These are phyloP conservation scores for Pezicula rhizophila DNA, from an alignment of 2,329 filamentous ascomycete genomes.

Conservation along the genomic window DNA sequence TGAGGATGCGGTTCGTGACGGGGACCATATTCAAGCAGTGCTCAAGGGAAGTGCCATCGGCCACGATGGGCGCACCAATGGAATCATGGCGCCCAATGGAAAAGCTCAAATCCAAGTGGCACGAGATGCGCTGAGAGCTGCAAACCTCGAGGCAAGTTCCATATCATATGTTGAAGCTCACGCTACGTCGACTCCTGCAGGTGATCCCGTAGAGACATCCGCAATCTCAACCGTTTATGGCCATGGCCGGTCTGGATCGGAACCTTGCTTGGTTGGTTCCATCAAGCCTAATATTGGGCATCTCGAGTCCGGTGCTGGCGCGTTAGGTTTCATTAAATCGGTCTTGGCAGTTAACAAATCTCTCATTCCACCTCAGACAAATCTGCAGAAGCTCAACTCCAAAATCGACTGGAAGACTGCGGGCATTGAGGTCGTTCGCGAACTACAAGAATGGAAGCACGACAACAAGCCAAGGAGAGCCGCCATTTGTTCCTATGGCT, in stretches of 20 bases:
- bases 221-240: slow-evolving; percentile 61
- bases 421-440: not conserved
- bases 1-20: slow-evolving; percentile 38
- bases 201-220: slow-evolving; percentile 73
- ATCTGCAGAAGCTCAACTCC: not conserved
- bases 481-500: slow-evolving; percentile 29
- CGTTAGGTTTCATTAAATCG: slow-evolving; percentile 1
- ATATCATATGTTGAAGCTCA: slow-evolving; percentile 82
- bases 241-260: not conserved
- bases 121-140: slow-evolving; percentile 60
- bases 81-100: slow-evolving; percentile 74
- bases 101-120: slow-evolving; percentile 67
- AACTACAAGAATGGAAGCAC: not conserved
- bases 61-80: slow-evolving; percentile 71
- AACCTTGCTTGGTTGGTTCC: slow-evolving; percentile 2
- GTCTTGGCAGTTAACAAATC: not conserved
- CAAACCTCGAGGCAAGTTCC: slow-evolving; percentile 66
- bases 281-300: slow-evolving; percentile 6
- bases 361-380: not conserved
- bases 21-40: slow-evolving; percentile 37
- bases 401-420: not conserved
- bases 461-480: slow-evolving; percentile 2
- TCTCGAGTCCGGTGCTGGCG: not conserved
- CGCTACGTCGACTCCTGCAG: slow-evolving; percentile 76
- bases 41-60: slow-evolving; percentile 70